Evolutionary conservation across 495 filamentous ascomycete species (phyloP).

Genomic region (Aspergillus cavernicola): DNA sequence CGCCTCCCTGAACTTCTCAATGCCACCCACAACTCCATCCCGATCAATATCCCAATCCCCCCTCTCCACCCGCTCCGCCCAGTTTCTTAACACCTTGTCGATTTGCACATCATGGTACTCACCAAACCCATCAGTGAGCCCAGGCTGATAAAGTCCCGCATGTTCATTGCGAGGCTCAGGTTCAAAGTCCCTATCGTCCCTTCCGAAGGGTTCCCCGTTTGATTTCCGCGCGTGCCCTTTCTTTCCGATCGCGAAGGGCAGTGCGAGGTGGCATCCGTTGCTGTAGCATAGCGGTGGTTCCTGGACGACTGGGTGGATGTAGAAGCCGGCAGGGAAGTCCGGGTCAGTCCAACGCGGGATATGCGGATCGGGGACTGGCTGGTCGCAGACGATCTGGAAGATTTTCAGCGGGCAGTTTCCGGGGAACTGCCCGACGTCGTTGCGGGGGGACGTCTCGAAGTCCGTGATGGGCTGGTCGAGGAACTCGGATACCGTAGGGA

Average conservation of each 20-base stretch:
- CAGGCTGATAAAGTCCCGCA: conserved; percentile 10
- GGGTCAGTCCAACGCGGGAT: no score
- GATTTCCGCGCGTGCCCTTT: no score
- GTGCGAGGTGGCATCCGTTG: conserved; percentile 10
- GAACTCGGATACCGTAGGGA: conserved; percentile 10
- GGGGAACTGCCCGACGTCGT: background rate
- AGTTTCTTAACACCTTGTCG: conserved; percentile 18
- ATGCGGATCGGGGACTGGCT: no score
- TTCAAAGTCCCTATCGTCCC: background rate
- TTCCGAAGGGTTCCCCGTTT: no score
- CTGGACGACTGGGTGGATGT: conserved; percentile 2
- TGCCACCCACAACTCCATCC: conserved; percentile 34
- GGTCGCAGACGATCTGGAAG: conserved; percentile 7
- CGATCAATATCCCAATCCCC: conserved; percentile 39
- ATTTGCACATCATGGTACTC: conserved; percentile 5
- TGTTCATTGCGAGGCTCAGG: conserved; percentile 3
- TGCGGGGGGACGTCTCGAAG: background rate
- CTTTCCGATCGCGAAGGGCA: conserved; percentile 11
- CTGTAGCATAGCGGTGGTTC: conserved; percentile 6
- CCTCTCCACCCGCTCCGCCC: conserved; percentile 31
- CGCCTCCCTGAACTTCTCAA: conserved; percentile 40
- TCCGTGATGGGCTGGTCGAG: background rate
- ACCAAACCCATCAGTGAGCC: conserved; percentile 8
- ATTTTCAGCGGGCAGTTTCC: conserved; percentile 6
- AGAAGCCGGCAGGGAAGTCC: background rate